phyloP scores from a whole-genome alignment of 192 early-diverging fungal genomes.

The Oehlia diaphana region DNA sequence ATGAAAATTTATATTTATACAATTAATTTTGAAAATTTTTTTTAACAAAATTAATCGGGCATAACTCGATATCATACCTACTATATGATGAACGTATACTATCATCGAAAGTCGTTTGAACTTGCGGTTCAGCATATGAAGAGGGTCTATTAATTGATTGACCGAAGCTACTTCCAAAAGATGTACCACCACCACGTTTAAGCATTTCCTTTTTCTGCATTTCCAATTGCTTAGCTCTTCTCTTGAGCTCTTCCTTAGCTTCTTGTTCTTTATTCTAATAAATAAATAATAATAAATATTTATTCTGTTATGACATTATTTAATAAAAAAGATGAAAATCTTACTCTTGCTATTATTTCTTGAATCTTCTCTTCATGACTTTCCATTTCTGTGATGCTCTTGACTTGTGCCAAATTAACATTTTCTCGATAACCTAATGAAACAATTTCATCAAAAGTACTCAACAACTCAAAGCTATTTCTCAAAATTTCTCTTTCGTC shows the following conservation, averaged over 20 bases:
- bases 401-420: slow-evolving; percentile 87
- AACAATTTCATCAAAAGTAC: slow-evolving; percentile 96
- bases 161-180: slow-evolving; percentile 45
- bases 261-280: slow-evolving; percentile 91
- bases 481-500: slow-evolving; percentile 85
- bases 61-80: slow-evolving; percentile 25
- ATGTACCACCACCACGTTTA: slow-evolving; percentile 59
- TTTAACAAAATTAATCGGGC: not conserved
- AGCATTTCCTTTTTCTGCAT: slow-evolving; percentile 81
- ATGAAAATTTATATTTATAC: not conserved
- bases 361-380: slow-evolving; percentile 97
- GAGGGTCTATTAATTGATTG: slow-evolving; percentile 35
- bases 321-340: not conserved
- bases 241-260: slow-evolving; percentile 94
- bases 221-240: slow-evolving; percentile 89
- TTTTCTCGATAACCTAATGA: slow-evolving; percentile 90
- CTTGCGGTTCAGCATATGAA: slow-evolving; percentile 39
- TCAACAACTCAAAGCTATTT: slow-evolving; percentile 86
- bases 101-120: slow-evolving; percentile 28
- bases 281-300: not conserved
- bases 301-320: not conserved
- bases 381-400: slow-evolving; percentile 96
- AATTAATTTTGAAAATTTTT: not conserved
- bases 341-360: slow-evolving; percentile 87
- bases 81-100: slow-evolving; percentile 30